These are phyloP conservation scores for Scenedesmus sp. DNA, from an alignment of 163 green algal species.

Conservation along the genomic window DNA sequence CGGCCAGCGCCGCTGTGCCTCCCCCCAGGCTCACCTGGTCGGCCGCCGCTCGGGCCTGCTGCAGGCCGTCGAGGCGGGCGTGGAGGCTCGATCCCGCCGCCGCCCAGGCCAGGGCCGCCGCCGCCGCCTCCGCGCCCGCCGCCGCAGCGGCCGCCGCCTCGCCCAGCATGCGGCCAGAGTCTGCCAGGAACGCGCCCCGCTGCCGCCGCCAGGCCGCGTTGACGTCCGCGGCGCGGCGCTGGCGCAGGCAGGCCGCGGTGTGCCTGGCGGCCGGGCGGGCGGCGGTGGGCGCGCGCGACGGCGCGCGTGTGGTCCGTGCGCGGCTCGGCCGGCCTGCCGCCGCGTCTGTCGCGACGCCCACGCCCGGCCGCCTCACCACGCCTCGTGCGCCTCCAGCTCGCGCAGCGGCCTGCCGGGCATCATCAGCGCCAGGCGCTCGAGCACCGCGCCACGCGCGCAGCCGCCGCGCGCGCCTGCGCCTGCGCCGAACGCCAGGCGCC, in stretches of 20 bases:
- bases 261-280: not conserved
- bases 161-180: conserved; percentile 6
- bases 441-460: conserved; percentile 21
- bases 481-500: conserved; percentile 9
- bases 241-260: conserved; percentile 17
- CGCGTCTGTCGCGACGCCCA: not conserved
- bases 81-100: not conserved
- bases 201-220: conserved; percentile 13
- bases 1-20: not conserved
- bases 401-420: conserved; percentile 23
- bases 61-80: not conserved
- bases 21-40: not conserved
- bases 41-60: not conserved
- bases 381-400: conserved; percentile 22
- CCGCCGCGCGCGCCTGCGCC: not conserved
- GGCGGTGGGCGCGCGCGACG: not conserved
- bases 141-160: not conserved
- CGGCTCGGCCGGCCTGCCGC: not conserved
- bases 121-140: conserved; percentile 15
- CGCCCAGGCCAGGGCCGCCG: conserved; percentile 19
- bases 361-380: conserved; percentile 4
- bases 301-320: not conserved
- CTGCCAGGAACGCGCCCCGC: not conserved
- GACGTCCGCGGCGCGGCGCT: not conserved
- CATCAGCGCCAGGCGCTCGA: conserved; percentile 27